Base-by-base conservation (phyloP, 495 filamentous ascomycete species). In the Annulohypoxylon stygium region DNA sequence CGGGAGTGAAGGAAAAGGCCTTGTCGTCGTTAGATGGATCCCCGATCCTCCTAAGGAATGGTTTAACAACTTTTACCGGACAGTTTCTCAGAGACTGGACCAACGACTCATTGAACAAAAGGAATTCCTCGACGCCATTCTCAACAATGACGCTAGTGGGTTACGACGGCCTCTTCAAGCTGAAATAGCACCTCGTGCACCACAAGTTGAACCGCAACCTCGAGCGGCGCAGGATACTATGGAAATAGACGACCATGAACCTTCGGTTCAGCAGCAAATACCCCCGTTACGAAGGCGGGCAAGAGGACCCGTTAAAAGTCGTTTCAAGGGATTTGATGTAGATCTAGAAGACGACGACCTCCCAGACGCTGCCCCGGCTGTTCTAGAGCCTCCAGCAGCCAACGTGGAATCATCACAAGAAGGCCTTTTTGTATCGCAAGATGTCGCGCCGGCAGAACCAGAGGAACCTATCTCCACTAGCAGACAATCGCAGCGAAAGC, bases 101-200 rank as follows among this genome's bases (percentile, higher is more conserved):
- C 93, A 95, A 74, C 89, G 93, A 3, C 89, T 95, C 20, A 90
- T 98, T 54, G 90, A 95, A 63, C 96, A 98, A 78, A 93, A 91
- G 55, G 95, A 97, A 70, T 97, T 99, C 69, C 85, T 99, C 8
- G 94, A 97, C 81, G 93, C 93, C 3, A 97, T 99, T 54, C 79
- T 98, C 16, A 89, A 82, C 10, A 91, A 90, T 61, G 90, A 98
- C 82, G 88, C 92, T 3, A 89, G 86, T 63, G 81, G 85, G 26
- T 82, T 98, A 16, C 88, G 91, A 65, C 87, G 88, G 39, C 85
- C 90, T 2, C 86, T 97, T 0, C 82, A 85, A 64, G 77, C 78
- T 36, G 82, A 81, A 50, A 61, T 65, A n/a, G 62, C 72, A 14
- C 71, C 70, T 18, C 57, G 43, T 36, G 50, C 55, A 26, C 51